These are phyloP conservation scores for Laetiporus sulphureus DNA, from an alignment of 1,284 basidiomycete species.

Conservation along the genomic window DNA sequence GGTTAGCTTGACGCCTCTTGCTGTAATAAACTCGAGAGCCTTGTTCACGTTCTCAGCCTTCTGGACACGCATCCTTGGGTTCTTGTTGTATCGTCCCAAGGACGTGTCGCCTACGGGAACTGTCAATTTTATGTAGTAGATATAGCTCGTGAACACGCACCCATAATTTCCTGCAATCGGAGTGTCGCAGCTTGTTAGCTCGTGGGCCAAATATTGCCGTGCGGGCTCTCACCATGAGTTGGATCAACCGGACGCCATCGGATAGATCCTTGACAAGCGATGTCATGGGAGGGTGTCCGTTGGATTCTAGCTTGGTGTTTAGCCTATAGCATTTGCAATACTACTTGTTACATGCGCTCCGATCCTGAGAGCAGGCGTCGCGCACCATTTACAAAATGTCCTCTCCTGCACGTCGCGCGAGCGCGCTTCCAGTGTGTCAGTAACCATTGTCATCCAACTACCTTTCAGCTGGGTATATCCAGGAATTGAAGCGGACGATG, in stretches of 20 bases:
- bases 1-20: slow-evolving; percentile 91
- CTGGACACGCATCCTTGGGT: slow-evolving; percentile 88
- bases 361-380: neutral
- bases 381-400: slow-evolving; percentile 86
- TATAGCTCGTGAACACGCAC: slow-evolving; percentile 28
- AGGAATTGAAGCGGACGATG: neutral
- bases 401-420: slow-evolving; percentile 65
- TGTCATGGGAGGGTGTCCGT: slow-evolving; percentile 85
- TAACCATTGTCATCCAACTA: slow-evolving; percentile 15
- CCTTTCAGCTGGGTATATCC: too few species aligned
- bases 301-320: slow-evolving; percentile 88
- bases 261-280: slow-evolving; percentile 89
- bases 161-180: slow-evolving; percentile 82
- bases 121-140: too few species aligned
- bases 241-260: slow-evolving; percentile 92
- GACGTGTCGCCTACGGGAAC: slow-evolving; percentile 76
- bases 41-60: slow-evolving; percentile 98
- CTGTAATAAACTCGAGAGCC: slow-evolving; percentile 92
- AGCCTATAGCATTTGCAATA: slow-evolving; percentile 49
- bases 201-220: too few species aligned
- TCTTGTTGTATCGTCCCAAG: slow-evolving; percentile 87
- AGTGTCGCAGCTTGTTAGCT: neutral
- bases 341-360: slow-evolving; percentile 3
- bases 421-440: slow-evolving; percentile 55
- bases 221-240: slow-evolving; percentile 65